Evolutionary conservation across 371 early-diverging fungal species (phyloP).

Genomic region (Basidiobolus meristosporus): DNA sequence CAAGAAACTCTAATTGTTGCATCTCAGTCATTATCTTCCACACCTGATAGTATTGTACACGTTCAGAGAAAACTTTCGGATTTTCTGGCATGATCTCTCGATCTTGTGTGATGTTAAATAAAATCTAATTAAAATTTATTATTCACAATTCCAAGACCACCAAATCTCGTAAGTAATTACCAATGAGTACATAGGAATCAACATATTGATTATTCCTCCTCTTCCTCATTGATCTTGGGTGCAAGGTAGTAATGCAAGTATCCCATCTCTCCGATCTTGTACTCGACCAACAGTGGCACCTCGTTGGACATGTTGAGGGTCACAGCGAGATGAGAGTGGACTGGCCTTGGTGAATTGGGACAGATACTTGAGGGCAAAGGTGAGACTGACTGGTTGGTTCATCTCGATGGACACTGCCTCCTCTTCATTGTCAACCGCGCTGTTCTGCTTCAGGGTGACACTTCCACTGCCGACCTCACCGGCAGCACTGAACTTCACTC

Average conservation of each 20-base stretch:
- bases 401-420: constrained; percentile 58
- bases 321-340: constrained; percentile 56
- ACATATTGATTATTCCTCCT: too few species aligned
- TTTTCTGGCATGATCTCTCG: too few species aligned
- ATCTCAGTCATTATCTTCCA: too few species aligned
- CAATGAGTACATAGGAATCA: too few species aligned
- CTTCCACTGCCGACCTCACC: constrained; percentile 84
- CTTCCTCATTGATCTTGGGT: constrained; percentile 14
- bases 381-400: constrained; percentile 55
- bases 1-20: too few species aligned
- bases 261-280: constrained; percentile 76
- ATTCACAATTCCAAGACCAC: too few species aligned
- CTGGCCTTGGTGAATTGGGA: constrained; percentile 91
- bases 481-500: constrained; percentile 69
- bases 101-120: too few species aligned
- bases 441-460: constrained; percentile 61
- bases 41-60: too few species aligned
- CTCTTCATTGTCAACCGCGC: constrained; percentile 60
- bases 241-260: constrained; percentile 83
- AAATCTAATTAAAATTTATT: too few species aligned
- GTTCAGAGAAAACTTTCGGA: too few species aligned
- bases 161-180: too few species aligned
- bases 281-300: constrained; percentile 86
- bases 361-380: constrained; percentile 88
- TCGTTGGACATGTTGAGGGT: constrained; percentile 66